Percentiles rank a stretch among this genome's conserved stretches.
Evolutionary conservation across 1,284 basidiomycete genomes (phyloP).

Genomic region (Cutaneotrichosporon mucoides): DNA sequence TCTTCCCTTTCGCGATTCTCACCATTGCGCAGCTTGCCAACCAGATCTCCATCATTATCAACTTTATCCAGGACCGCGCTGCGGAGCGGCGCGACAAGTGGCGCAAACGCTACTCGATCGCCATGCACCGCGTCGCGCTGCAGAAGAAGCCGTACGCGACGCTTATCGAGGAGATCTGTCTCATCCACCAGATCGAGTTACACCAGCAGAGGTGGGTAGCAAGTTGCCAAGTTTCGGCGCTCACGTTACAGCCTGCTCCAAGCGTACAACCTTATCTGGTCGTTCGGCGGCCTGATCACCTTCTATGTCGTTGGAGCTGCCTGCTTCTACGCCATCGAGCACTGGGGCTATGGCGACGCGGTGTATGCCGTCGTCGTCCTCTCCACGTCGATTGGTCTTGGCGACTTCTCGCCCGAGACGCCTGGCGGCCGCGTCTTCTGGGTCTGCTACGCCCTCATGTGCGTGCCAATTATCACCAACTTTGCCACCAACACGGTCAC

Average conservation of each 20-base stretch:
- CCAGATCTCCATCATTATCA: slow-evolving; percentile 48
- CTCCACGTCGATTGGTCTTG: slow-evolving; percentile 47
- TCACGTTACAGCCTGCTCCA: slow-evolving; percentile 44
- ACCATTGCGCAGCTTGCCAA: slow-evolving; percentile 50
- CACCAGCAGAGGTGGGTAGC: slow-evolving; percentile 46
- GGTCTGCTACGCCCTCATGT: slow-evolving; percentile 49
- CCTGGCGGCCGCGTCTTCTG: slow-evolving; percentile 45
- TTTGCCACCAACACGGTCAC: slow-evolving; percentile 52
- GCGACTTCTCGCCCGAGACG: slow-evolving; percentile 39
- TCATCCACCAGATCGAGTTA: slow-evolving; percentile 43
- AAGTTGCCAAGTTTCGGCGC: too few relatives aligned
- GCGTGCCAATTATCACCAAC: slow-evolving; percentile 51
- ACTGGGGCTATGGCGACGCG: slow-evolving; percentile 43
- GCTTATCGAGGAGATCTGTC: slow-evolving; percentile 46
- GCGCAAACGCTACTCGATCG: slow-evolving; percentile 38
- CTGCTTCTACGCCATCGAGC: slow-evolving; percentile 42
- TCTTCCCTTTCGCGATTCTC: slow-evolving; percentile 49
- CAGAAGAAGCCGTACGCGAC: slow-evolving; percentile 29
- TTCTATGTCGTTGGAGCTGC: slow-evolving; percentile 49
- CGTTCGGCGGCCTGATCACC: slow-evolving; percentile 33
- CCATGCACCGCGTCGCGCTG: slow-evolving; percentile 37
- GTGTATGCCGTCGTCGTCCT: slow-evolving; percentile 41
- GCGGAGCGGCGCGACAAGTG: slow-evolving; percentile 39
- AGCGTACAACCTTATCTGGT: slow-evolving; percentile 44
- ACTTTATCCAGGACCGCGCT: slow-evolving; percentile 38